Conservation (phyloP, 116 monocot genomes). For the Dioscorea cayenensis region DNA sequence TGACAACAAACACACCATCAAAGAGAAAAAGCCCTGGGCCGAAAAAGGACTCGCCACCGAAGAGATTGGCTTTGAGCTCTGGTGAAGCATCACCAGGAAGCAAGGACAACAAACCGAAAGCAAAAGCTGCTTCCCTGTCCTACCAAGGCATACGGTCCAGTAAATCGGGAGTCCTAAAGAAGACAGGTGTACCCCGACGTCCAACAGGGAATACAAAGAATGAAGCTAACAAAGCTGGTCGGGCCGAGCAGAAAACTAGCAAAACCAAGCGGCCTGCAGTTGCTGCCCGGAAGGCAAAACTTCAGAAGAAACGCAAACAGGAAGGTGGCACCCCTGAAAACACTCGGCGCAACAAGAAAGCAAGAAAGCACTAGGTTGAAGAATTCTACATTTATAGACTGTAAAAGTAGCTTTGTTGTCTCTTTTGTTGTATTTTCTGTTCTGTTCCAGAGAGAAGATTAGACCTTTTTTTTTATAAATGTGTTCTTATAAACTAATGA, state of each 20-base stretch:
- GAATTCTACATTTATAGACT: background rate
- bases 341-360: slow-evolving; percentile 28
- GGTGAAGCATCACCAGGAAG: slow-evolving; percentile 7
- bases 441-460: too few relatives aligned
- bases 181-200: slow-evolving; percentile 9
- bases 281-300: slow-evolving; percentile 80
- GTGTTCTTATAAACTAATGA: too few relatives aligned
- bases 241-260: slow-evolving; percentile 12
- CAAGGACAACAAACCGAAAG: slow-evolving; percentile 23
- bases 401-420: too few relatives aligned
- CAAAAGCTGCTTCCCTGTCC: slow-evolving; percentile 39
- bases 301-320: slow-evolving; percentile 60
- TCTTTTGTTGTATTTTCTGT: too few relatives aligned
- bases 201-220: background rate
- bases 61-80: slow-evolving; percentile 8
- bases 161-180: slow-evolving; percentile 62
- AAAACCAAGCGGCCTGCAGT: slow-evolving; percentile 70
- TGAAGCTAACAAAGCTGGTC: slow-evolving; percentile 2
- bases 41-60: slow-evolving; percentile 15
- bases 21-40: slow-evolving; percentile 22
- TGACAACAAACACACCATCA: slow-evolving; percentile 15
- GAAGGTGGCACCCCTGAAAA: slow-evolving; percentile 34
- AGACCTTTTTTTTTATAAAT: too few relatives aligned
- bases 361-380: slow-evolving; percentile 20
- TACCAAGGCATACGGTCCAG: slow-evolving; percentile 84